phyloP scores from a whole-genome alignment of 2,329 filamentous ascomycete genomes.

The Neopestalotiopsis rosae region DNA sequence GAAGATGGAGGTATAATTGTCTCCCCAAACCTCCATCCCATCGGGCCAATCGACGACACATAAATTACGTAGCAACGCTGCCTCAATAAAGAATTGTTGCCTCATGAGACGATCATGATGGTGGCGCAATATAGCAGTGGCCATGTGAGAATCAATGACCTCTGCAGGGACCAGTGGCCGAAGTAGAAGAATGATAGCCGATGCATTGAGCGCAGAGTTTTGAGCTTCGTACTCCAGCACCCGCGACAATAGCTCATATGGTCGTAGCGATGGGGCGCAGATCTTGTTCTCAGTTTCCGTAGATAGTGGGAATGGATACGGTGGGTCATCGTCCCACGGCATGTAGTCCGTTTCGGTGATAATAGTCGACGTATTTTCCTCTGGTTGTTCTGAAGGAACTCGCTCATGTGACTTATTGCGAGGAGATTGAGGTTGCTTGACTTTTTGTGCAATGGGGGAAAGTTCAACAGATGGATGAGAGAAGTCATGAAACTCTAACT shows the following conservation, averaged over 20 bases:
- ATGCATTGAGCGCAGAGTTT: slow-evolving; percentile 62
- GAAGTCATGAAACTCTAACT: slow-evolving; percentile 14
- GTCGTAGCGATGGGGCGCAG: slow-evolving; percentile 53
- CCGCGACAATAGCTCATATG: slow-evolving; percentile 57
- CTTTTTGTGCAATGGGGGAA: slow-evolving; percentile 20
- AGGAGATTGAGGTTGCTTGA: slow-evolving; percentile 22
- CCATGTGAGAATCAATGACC: slow-evolving; percentile 61
- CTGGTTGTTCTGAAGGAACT: slow-evolving; percentile 30
- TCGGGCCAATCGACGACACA: slow-evolving; percentile 63
- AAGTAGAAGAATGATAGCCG: slow-evolving; percentile 65
- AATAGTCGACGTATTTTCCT: slow-evolving; percentile 44
- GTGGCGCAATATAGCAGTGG: slow-evolving; percentile 61
- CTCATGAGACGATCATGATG: slow-evolving; percentile 65
- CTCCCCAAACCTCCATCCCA: slow-evolving; percentile 57
- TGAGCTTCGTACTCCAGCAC: slow-evolving; percentile 62
- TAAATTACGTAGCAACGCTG: slow-evolving; percentile 65
- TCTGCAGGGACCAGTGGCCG: slow-evolving; percentile 60
- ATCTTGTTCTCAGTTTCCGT: slow-evolving; percentile 22
- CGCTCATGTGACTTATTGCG: slow-evolving; percentile 21
- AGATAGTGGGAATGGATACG: slow-evolving; percentile 54
- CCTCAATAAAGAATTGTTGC: slow-evolving; percentile 65
- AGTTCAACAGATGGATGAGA: slow-evolving; percentile 19
- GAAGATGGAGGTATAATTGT: slow-evolving; percentile 60
- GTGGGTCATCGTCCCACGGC: slow-evolving; percentile 61
- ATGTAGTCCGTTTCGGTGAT: slow-evolving; percentile 65